Base-by-base conservation (phyloP, 2,329 filamentous ascomycete species). In the Aureobasidium sp. region DNA sequence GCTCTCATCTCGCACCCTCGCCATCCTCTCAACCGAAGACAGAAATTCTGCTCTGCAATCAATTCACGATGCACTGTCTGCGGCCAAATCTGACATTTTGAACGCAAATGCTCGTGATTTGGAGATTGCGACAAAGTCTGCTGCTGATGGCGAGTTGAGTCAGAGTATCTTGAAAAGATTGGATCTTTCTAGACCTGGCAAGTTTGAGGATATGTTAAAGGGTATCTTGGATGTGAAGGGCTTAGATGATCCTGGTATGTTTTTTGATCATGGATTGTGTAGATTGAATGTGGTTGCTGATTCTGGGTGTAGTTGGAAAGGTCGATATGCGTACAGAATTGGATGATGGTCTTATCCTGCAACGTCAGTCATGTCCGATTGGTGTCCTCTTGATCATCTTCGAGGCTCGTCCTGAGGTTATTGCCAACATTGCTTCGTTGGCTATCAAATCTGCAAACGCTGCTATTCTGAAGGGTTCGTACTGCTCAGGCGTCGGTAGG, bases 381-480 rank as follows among this genome's bases (percentile, higher is more conserved):
- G 94, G 94, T 63, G 92, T 97, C n/a, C 84, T 99, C 44, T 83
- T 99, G 67, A 94, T 99, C 76, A 97, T 99, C 71, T 99, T 99
- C 72, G 94, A 99, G 77, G 94, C 94, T 39, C 88, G 94, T 8
- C 94, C 94, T 7, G 94, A 99, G 77, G 94, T 99, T 66, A 97
- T 99, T 71, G 94, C 93, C 71, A 99, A 99, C 75, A 97, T 99
- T 71, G 91, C 94, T 65, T 90, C 92, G 4, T 81, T 99, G 29
- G 92, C 94, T 41, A 90, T 99, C 75, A 99, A 99, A 75, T 97
- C 93, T 13, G 94, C 91, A 69, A 99, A 99, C 74, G 89, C 94
- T 39, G 94, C 92, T 57, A 97, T 99, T 69, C 80, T 99, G 64
- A 99, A 99, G 81, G 93, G 86, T 82, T 69, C 10, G 64, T 47